These are phyloP conservation scores for Monilinia laxa DNA, from an alignment of 2,329 filamentous ascomycete species.

Conservation along the genomic window DNA sequence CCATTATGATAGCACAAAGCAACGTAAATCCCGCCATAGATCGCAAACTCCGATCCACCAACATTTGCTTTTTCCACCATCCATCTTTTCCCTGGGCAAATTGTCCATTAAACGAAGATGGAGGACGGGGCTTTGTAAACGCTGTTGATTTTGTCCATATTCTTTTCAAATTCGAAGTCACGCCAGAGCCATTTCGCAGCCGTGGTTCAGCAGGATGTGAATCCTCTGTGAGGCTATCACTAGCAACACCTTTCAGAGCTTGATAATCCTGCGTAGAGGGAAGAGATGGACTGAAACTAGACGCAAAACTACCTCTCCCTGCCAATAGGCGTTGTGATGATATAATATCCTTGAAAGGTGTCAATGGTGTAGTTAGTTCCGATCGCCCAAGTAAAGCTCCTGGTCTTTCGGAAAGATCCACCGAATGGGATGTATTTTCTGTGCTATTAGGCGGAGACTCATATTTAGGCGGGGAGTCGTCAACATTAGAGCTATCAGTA, in stretches of 20 bases:
- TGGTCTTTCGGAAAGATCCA: constrained; percentile 16
- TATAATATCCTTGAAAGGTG: background rate
- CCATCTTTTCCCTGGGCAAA: constrained; percentile 31
- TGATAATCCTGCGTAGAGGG: constrained; percentile 9
- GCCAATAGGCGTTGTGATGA: constrained; percentile 11
- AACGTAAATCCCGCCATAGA: constrained; percentile 30
- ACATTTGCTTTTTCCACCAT: constrained; percentile 33
- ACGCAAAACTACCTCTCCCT: constrained; percentile 2
- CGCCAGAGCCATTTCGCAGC: background rate
- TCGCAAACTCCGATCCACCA: constrained; percentile 30
- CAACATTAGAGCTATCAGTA: background rate
- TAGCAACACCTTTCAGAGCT: background rate
- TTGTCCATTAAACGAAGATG: constrained; percentile 28
- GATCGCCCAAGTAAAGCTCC: background rate
- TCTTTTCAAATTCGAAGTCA: constrained; percentile 13
- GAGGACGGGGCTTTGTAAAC: background rate
- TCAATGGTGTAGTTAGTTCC: background rate
- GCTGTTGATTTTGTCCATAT: constrained; percentile 14
- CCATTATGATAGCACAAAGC: constrained; percentile 29
- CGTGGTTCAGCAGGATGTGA: background rate
- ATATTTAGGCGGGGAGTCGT: constrained; percentile 2
- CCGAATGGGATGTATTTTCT: constrained; percentile 13
- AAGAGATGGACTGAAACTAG: background rate
- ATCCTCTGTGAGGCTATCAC: background rate
- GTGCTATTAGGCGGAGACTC: background rate